Evolutionary conservation across 192 early-diverging fungal genomes (phyloP), one percentile per base, ranked within the genome.

Genomic region (Mortierella antarctica): DNA sequence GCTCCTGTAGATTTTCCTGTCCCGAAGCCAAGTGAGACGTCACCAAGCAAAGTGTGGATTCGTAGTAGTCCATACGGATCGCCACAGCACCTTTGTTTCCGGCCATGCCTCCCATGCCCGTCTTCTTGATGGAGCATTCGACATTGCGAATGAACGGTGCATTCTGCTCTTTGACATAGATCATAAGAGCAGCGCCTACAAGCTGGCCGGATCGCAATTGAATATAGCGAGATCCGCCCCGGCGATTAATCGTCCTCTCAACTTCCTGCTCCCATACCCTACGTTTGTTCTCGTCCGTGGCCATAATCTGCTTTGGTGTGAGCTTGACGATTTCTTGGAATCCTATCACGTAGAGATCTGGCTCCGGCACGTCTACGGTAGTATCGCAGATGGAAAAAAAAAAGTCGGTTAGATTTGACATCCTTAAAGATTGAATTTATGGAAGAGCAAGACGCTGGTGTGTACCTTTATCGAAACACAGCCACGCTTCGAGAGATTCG

Each of bases 61-160:
- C 97, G 69, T 93, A 84, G 60, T 93, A 91, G 70, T 92, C 87
- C 80, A 98, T 88, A 21, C 95, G 91, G 62, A 98, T 91, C 2
- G 95, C 97, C 5, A 99, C 94, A 2, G 93, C 96, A 44, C 98
- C 98, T 87, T 99, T 99, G 86, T 98, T 99, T 50, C 95, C 98
- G 2, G 96, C 92, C 89, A 98, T 96, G 7, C 98, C 98, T 18
- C 90, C 89, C 53, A 99, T 82, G 5, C 97, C 98, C 6, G 97
- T 99, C 88, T 92, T 99, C 76, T 91, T 91, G 41, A 91, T 92
- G 7, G 90, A 86, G 62, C 90, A 91, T 83, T 98, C 95, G 17
- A 99, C 90, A 62, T 91, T 90, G 52, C 96, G 87, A 15, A 99
- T 91, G 39, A 92, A 76, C 3, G 87, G 85, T 0, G 93, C 86